Conservation (phyloP, 805 yeast species). For the Dipodascopsis uninucleata region DNA sequence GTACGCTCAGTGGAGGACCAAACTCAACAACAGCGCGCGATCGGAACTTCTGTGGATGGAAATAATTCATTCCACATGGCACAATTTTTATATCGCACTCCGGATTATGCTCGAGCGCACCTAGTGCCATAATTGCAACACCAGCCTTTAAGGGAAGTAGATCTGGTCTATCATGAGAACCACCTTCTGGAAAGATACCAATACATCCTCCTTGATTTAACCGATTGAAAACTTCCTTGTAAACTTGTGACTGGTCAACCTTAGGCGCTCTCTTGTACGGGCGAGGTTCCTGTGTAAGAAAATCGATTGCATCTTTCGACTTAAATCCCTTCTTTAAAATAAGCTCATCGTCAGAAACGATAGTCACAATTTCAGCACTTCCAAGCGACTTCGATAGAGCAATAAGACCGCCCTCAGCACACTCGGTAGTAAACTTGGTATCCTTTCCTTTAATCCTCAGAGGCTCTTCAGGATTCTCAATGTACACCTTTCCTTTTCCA, state of each 20-base stretch:
- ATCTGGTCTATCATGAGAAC: slow-evolving; percentile 93
- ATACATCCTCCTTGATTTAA: slow-evolving; percentile 74
- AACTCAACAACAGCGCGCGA: slow-evolving; percentile 94
- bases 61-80: slow-evolving; percentile 97
- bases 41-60: slow-evolving; percentile 92
- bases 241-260: slow-evolving; percentile 82
- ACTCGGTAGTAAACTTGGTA: slow-evolving; percentile 63
- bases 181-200: slow-evolving; percentile 98
- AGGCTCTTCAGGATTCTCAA: slow-evolving; percentile 53
- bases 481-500: slow-evolving; percentile 63
- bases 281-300: slow-evolving; percentile 49
- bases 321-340: slow-evolving; percentile 67
- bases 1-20: slow-evolving; percentile 78
- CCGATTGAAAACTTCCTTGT: slow-evolving; percentile 79
- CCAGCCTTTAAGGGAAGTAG: slow-evolving; percentile 92
- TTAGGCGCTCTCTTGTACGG: slow-evolving; percentile 70
- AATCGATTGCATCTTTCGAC: slow-evolving; percentile 43
- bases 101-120: slow-evolving; percentile 79
- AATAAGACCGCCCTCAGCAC: slow-evolving; percentile 61
- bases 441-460: slow-evolving; percentile 57
- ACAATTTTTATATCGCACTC: slow-evolving; percentile 77
- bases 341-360: slow-evolving; percentile 70
- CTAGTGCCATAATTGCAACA: slow-evolving; percentile 96
- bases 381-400: slow-evolving; percentile 79
- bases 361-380: slow-evolving; percentile 61